phyloP scores from a whole-genome alignment of 208 protist species.

The Trypanosoma avium region DNA sequence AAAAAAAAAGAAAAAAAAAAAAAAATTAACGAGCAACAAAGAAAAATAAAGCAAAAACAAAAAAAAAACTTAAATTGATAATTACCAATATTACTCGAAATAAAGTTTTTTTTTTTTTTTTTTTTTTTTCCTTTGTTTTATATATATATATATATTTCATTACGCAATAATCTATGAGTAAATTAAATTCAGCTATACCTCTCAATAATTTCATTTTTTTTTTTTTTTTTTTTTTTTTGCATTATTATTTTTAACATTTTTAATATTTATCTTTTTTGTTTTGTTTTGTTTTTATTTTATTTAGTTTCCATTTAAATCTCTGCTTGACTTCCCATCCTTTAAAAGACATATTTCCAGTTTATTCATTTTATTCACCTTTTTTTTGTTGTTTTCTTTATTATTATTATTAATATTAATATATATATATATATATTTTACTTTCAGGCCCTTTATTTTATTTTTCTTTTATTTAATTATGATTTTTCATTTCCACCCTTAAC shows the following conservation, averaged over 20 bases:
- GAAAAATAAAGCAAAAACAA: conserved; percentile 5
- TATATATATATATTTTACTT: neutral
- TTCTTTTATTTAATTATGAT: conserved; percentile 5
- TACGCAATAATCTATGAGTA: too few species aligned
- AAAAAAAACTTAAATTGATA: neutral
- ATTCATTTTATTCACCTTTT: too few species aligned
- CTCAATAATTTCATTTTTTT: neutral
- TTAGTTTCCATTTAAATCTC: neutral
- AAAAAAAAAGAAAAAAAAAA: neutral
- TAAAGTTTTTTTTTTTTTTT: too few species aligned
- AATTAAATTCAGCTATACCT: too few species aligned
- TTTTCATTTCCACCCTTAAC: too few species aligned
- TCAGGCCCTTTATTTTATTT: neutral
- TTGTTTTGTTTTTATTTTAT: neutral
- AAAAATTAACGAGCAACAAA: neutral
- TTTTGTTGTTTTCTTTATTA: too few species aligned
- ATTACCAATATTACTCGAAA: too few species aligned
- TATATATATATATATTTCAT: too few species aligned
- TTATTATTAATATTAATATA: neutral
- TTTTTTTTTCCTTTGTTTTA: too few species aligned
- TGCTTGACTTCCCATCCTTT: neutral
- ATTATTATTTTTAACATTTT: neutral
- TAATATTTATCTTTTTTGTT: neutral
- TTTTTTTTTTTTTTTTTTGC: neutral
- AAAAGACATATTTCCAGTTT: too few species aligned